A percentile compares a stretch with the other conserved stretches of the same genome.
Evolutionary conservation across 176 grass and related monocot species (phyloP).

Genomic region (Triticum turgidum): DNA sequence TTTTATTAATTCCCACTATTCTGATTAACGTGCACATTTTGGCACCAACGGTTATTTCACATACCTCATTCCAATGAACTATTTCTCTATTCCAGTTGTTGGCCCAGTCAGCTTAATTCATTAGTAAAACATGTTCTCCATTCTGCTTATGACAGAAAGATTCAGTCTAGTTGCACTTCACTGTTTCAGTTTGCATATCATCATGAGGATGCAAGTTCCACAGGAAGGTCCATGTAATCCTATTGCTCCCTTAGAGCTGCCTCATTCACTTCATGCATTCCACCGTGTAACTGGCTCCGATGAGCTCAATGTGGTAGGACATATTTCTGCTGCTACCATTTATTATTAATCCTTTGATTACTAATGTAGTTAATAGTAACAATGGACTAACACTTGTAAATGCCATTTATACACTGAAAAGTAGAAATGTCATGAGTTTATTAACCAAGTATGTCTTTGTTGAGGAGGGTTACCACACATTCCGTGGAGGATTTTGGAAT

Average conservation of each 20-base stretch:
- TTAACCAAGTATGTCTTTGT: conserved; percentile 31
- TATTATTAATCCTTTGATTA: conserved; percentile 8
- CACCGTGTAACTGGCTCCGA: conserved; percentile 72
- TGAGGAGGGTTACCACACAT: conserved; percentile 91
- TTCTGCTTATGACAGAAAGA: neutral
- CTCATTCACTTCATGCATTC: conserved; percentile 91
- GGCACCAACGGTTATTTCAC: neutral
- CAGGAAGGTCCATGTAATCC: conserved; percentile 73
- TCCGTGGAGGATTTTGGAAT: conserved; percentile 95
- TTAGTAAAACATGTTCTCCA: neutral
- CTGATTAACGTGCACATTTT: neutral
- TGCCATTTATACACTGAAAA: neutral
- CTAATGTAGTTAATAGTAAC: neutral
- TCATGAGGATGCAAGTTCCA: conserved; percentile 83
- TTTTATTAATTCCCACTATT: neutral
- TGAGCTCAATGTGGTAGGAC: conserved; percentile 76
- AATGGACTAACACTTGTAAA: neutral
- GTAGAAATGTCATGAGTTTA: neutral
- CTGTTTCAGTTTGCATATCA: conserved; percentile 92
- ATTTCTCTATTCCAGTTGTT: neutral
- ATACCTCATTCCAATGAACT: neutral
- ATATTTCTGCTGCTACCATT: conserved; percentile 29
- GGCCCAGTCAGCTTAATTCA: neutral
- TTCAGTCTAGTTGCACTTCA: conserved; percentile 6
- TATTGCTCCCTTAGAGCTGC: conserved; percentile 89